Percentiles rank a stretch among this genome's conserved stretches.
phyloP scores from a whole-genome alignment of 2,329 filamentous ascomycete species.

The Rasamsonia emersonii region DNA sequence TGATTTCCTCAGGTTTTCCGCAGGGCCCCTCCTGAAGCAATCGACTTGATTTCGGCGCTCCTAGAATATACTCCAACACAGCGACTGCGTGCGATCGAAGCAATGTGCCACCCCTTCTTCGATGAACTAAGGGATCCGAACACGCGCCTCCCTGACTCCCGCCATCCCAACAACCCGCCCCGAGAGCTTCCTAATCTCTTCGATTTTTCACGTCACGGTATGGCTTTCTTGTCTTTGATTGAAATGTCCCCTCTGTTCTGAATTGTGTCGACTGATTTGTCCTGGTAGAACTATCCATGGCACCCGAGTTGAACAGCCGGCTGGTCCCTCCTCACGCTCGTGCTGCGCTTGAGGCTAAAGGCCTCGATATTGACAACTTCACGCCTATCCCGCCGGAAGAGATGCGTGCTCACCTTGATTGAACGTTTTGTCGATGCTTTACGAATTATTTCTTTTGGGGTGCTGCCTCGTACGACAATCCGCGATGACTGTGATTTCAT shows the following conservation, averaged over 20 bases:
- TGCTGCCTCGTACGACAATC: constrained; percentile 24
- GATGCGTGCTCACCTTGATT: constrained; percentile 97
- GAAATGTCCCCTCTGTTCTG: not conserved
- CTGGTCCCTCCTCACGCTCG: constrained; percentile 79
- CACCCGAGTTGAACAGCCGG: constrained; percentile 74
- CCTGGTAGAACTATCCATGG: constrained; percentile 81
- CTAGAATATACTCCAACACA: constrained; percentile 97
- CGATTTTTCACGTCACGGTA: constrained; percentile 91
- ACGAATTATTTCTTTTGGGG: constrained; percentile 16
- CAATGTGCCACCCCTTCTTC: constrained; percentile 98
- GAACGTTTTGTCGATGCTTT: constrained; percentile 36
- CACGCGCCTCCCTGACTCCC: constrained; percentile 87
- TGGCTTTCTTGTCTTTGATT: constrained; percentile 24
- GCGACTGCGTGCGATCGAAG: constrained; percentile 83
- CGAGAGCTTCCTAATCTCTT: constrained; percentile 83
- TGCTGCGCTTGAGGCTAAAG: constrained; percentile 62
- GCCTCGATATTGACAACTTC: constrained; percentile 89
- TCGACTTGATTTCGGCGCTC: constrained; percentile 87
- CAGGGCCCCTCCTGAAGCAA: constrained; percentile 85
- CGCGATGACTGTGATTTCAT: constrained; percentile 22
- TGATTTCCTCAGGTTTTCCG: constrained; percentile 72
- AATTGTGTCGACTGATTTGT: constrained; percentile 11
- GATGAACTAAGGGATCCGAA: constrained; percentile 89
- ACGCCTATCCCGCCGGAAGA: constrained; percentile 84
- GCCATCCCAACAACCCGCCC: constrained; percentile 70